These are phyloP conservation scores for Adenanthera pavonina DNA, from an alignment of 306 rosid species.

Conservation along the genomic window DNA sequence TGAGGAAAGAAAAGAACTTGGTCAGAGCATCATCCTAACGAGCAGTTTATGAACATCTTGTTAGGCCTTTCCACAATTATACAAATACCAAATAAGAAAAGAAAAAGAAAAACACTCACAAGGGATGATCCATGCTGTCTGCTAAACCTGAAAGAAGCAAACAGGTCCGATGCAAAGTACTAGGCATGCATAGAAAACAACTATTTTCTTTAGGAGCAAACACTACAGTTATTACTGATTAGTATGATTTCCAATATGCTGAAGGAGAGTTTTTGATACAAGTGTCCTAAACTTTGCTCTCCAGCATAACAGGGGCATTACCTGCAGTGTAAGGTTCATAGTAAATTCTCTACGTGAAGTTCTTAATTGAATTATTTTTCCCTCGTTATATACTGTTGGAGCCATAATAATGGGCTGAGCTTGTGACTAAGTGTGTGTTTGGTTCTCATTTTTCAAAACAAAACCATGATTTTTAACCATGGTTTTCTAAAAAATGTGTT, in stretches of 20 bases:
- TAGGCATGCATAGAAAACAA: neutral
- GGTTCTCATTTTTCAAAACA: too few species aligned
- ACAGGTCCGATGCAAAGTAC: neutral
- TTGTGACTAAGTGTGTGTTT: too few species aligned
- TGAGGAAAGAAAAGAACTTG: neutral
- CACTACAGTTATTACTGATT: conserved; percentile 7
- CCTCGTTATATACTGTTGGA: neutral
- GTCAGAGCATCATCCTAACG: conserved; percentile 17
- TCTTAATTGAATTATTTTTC: conserved; percentile 14
- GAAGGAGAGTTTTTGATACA: neutral
- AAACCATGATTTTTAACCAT: too few species aligned
- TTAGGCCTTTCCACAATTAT: neutral
- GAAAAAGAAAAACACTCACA: neutral
- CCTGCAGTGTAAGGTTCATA: conserved; percentile 2
- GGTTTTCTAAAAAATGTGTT: too few species aligned
- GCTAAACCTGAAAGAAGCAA: neutral
- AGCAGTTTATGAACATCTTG: conserved; percentile 4
- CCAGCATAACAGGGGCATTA: conserved; percentile 1
- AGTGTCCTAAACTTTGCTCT: conserved; percentile 13
- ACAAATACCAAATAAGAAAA: neutral
- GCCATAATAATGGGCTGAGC: too few species aligned
- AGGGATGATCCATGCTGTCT: conserved; percentile 5
- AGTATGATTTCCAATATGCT: neutral
- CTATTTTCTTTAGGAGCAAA: conserved; percentile 19
- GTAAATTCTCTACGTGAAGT: neutral